phyloP scores from a whole-genome alignment of 2,329 filamentous ascomycete species.

The Sporothrix pseudoabietina region DNA sequence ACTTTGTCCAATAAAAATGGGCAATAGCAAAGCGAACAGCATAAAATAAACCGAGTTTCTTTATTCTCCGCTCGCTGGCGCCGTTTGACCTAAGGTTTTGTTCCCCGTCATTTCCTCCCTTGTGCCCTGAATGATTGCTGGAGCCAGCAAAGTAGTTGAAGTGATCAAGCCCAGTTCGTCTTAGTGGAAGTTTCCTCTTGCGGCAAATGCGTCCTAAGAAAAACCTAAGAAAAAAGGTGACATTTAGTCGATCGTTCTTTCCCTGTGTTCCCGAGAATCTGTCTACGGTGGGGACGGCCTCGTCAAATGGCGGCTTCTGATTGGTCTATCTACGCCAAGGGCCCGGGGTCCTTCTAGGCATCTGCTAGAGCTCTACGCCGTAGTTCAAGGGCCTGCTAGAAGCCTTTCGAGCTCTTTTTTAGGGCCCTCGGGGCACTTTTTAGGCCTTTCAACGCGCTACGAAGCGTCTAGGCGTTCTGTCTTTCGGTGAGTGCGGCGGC shows the following conservation, averaged over 20 bases:
- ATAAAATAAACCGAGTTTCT: not conserved
- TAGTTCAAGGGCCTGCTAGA: not conserved
- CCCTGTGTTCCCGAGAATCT: not conserved
- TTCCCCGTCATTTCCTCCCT: not conserved
- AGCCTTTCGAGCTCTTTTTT: not conserved
- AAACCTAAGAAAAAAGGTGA: not conserved
- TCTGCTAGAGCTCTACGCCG: not conserved
- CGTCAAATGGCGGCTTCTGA: not conserved
- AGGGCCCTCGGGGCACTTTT: not conserved
- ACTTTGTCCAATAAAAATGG: not conserved
- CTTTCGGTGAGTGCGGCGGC: not conserved
- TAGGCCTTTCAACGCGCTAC: not conserved
- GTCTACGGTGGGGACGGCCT: not conserved
- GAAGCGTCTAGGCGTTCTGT: not conserved
- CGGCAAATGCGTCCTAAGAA: not conserved
- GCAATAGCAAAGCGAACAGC: not conserved
- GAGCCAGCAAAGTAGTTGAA: not conserved
- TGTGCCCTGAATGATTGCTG: not conserved
- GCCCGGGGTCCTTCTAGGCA: not conserved
- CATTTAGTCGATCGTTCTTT: not conserved
- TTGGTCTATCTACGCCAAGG: not conserved
- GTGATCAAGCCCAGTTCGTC: not conserved
- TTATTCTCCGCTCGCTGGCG: not conserved
- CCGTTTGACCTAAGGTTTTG: not conserved
- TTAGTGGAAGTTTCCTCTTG: slow-evolving; percentile 6